Conservation (phyloP, 169 alveolate species). For the Cyclospora cayetanensis region DNA sequence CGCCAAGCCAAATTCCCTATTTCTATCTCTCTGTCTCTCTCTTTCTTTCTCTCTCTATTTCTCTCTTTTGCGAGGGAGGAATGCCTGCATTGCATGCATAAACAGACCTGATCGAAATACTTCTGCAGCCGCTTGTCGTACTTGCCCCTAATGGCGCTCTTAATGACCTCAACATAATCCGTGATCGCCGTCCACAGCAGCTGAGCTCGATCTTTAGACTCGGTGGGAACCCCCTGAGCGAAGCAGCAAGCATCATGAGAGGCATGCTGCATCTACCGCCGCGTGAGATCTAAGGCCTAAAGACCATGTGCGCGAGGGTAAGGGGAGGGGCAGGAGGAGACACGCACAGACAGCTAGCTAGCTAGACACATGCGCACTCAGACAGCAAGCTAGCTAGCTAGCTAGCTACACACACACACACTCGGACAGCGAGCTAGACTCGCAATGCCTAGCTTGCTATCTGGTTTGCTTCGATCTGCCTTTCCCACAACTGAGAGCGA, state of each 20-base stretch:
- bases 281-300: background rate
- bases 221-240: slow-evolving; percentile 71
- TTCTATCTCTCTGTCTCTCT: slow-evolving; percentile 64
- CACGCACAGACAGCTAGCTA: background rate
- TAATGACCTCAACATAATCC: slow-evolving; percentile 96
- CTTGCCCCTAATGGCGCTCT: slow-evolving; percentile 95
- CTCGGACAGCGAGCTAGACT: no score
- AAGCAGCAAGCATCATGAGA: background rate
- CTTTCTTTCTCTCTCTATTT: slow-evolving; percentile 50
- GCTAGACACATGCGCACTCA: background rate
- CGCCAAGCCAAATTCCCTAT: background rate
- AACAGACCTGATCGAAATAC: slow-evolving; percentile 74
- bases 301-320: background rate
- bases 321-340: background rate
- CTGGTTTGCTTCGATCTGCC: no score
- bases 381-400: no score
- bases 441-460: no score
- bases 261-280: background rate
- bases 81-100: background rate
- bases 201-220: slow-evolving; percentile 82
- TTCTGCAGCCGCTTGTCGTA: slow-evolving; percentile 91
- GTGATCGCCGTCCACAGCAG: slow-evolving; percentile 98
- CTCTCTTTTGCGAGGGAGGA: background rate
- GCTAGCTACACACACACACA: no score
- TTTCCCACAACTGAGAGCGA: no score